These are phyloP conservation scores for Tilletia indica DNA, from an alignment of 1,284 basidiomycete genomes.

Conservation along the genomic window DNA sequence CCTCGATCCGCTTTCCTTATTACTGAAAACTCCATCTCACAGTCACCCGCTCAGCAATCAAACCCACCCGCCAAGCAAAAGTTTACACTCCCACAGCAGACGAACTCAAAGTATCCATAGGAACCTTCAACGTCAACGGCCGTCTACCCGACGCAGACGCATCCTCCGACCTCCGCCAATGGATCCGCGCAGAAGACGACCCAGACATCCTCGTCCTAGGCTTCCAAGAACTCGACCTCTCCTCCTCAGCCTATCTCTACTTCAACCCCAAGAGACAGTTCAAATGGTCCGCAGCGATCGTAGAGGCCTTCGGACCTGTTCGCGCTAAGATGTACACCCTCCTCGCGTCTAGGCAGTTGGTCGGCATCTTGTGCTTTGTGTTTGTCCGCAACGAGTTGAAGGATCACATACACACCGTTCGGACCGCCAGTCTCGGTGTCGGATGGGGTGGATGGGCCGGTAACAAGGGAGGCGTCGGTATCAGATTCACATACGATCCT, in stretches of 20 bases:
- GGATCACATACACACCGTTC: constrained; percentile 23
- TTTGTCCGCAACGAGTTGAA: constrained; percentile 25
- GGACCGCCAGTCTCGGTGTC: constrained; percentile 30
- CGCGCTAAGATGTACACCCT: constrained; percentile 24
- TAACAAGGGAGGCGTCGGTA: constrained; percentile 40
- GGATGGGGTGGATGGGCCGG: constrained; percentile 38
- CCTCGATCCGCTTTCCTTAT: constrained; percentile 21
- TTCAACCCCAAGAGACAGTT: constrained; percentile 34
- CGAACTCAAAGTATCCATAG: constrained; percentile 32
- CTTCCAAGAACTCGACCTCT: constrained; percentile 40
- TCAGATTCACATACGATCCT: constrained; percentile 27
- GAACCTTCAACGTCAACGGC: constrained; percentile 35
- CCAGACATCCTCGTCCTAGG: constrained; percentile 36
- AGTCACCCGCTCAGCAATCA: not conserved
- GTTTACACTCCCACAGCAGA: constrained; percentile 28
- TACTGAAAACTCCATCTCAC: not conserved
- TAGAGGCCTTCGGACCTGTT: constrained; percentile 25
- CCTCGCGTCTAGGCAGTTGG: constrained; percentile 36
- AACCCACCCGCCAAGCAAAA: constrained; percentile 18
- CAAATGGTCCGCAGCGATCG: constrained; percentile 27
- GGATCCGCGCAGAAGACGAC: constrained; percentile 33
- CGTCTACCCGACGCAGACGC: constrained; percentile 24
- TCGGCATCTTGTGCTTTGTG: constrained; percentile 33
- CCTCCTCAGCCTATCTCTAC: constrained; percentile 36
- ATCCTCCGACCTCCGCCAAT: constrained; percentile 30